Base-by-base conservation (phyloP, 2,329 filamentous ascomycete genomes). In the Colletotrichum chrysophilum region DNA sequence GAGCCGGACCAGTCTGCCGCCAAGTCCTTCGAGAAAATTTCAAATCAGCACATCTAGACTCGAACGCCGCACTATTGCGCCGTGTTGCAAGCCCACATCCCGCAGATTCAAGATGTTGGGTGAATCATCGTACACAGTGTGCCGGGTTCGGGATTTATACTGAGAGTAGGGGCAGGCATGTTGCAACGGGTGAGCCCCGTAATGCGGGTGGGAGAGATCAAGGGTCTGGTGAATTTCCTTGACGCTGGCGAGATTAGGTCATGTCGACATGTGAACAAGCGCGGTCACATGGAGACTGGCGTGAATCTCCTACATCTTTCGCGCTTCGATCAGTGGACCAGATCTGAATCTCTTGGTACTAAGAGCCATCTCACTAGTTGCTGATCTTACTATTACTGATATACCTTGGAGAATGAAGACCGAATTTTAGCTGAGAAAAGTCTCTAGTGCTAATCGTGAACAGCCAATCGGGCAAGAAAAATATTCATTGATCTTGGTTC, bases 61-160 rank as follows among this genome's bases (percentile, higher is more conserved):
- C n/a, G 5, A 18, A 36, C 66, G 66, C 66, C 55, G 55, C 66
- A 26, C 9, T 36, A 6, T n/a, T 69, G 66, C 55, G 26, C 32
- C 66, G 52, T 60, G 55, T 69, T 36, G 30, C 21, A 16, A 58
- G 21, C 48, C 66, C 48, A 38, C 28, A 69, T 28, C 21, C 66
- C 48, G 55, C 52, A 61, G 18, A n/a, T 4, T 16, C 21, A 32
- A 28, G 30, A 21, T 18, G 0, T 26, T 24, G 36, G 4, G 36
- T 21, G 13, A 12, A n/a, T n/a, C 77, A n/a, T 13, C 14, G 36
- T 65, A 65, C 36, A 65, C 62, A 65, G 62, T 65, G 62, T 28
- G 62, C 14, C 21, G 26, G 8, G 12, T 26, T n/a, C 4, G 18
- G 18, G 6, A 16, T 61, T 26, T 34, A 6, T 32, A 61, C 58